Base-by-base conservation (phyloP, 2,329 filamentous ascomycete genomes). In the Fusarium agapanthi region DNA sequence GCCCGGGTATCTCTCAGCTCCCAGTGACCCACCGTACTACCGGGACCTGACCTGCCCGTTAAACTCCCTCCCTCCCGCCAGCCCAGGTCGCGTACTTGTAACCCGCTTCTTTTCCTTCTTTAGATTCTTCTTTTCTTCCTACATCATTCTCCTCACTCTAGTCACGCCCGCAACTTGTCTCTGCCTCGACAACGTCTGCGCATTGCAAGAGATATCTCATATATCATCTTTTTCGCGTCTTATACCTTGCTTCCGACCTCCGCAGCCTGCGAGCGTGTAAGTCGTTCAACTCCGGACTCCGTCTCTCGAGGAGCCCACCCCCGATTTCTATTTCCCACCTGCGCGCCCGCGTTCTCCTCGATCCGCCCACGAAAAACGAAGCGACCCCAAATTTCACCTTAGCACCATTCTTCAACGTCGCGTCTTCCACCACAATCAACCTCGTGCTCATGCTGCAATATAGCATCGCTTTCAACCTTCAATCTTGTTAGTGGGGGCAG, bases 241-340 rank as follows among this genome's bases (percentile, higher is more conserved):
- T 45, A 51, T 41, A 65, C 61, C 66, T 40, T 60, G 44, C 66
- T 28, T 60, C 51, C 74, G 61, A 50, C 30, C 74, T 61, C 48
- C 48, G 13, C 30, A 22, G n/a, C 47, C 8, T 35, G 47, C n/a
- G 48, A 51, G 71, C 79, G 79, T 81, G 78, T 81, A 81, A 81
- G 80, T 81, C 79, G 73, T 67, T 67, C 56, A 54, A 18, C 56
- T 67, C 61, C 56, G 44, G 47, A 50, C 54, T 71, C 65, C 61
- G 62, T 54, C 68, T 72, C 75, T 69, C 67, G 62, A 76, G 71
- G 64, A 72, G 67, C 57, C 72, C 73, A 74, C 58, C 67, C 72
- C 68, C 65, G 71, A 67, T 66, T 70, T 76, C 64, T 67, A 69
- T 66, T 70, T 76, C 64, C 68, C 70, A 67, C 65, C 69, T 61